Evolutionary conservation across 495 filamentous ascomycete species (phyloP), one percentile per base, ranked within the genome.

Genomic region (Podospora sp.): DNA sequence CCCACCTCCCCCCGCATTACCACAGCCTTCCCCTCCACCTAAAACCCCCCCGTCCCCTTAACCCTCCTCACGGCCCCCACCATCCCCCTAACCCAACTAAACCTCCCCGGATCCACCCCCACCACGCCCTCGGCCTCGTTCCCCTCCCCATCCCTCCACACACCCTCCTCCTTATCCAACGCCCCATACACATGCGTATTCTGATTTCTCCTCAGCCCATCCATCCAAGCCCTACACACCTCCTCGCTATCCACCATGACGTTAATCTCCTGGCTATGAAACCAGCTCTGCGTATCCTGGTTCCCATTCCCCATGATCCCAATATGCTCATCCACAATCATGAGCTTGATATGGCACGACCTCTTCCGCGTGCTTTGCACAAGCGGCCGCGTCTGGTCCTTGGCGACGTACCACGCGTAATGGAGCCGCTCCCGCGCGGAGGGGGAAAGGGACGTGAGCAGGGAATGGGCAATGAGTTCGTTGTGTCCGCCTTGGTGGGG

Each of bases 231-330:
- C 63, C 73, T 68, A 67, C 90, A 94, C 7, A 93, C 71, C 1
- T 78, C 62, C 0, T 74, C 71, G 3, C 84, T 88, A 64, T 94
- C 91, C 16, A 92, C 72, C 81, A 94, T 83, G 14, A 92, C 69
- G 70, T 94, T 94, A 63, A 90, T 82, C 73, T 94, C 91, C 75
- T 92, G 89, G 40, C 82, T 86, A 72, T 94, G 90, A 68, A 81
- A 92, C 86, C 88, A 94, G 65, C 82, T 86, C 78, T 94, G 91
- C n/a, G 91, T 92, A 63, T 94, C 91, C 71, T 91, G 87, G 72
- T 94, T 94, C 0, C 91, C 91, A 68, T 86, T 91, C 6, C 90
- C 90, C 79, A 89, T 83, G 57, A 93, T 88, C 14, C 84, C 89
- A 67, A 94, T 77, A 53, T 77, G 80, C 49, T 83, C 86, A 72